phyloP scores from a whole-genome alignment of 2,329 filamentous ascomycete genomes.

The Paecilomyces sp. region DNA sequence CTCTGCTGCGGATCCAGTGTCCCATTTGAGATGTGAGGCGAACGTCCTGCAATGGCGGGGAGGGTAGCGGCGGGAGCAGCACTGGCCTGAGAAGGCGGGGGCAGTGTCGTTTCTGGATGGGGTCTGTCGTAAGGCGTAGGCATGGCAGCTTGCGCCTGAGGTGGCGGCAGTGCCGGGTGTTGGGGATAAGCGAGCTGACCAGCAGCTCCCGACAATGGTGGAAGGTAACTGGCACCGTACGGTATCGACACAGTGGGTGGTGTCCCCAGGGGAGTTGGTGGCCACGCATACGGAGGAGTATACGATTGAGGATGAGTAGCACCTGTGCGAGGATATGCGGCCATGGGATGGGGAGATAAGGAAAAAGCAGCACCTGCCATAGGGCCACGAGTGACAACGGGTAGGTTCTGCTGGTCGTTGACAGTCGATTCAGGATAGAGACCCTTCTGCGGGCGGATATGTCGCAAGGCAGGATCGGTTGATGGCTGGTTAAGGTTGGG shows the following conservation, averaged over 20 bases:
- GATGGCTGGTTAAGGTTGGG: slow-evolving; percentile 74
- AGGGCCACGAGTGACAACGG: slow-evolving; percentile 70
- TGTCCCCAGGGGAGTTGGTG: slow-evolving; percentile 38
- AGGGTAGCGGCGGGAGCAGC: slow-evolving; percentile 10
- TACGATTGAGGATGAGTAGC: slow-evolving; percentile 34
- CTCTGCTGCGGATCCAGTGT: slow-evolving; percentile 18
- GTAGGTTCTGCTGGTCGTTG: slow-evolving; percentile 72
- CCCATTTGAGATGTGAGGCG: slow-evolving; percentile 19
- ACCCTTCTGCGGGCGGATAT: slow-evolving; percentile 81
- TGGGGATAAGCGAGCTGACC: slow-evolving; percentile 25
- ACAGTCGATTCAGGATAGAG: slow-evolving; percentile 97
- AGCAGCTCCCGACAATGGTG: slow-evolving; percentile 23
- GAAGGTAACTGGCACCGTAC: slow-evolving; percentile 30
- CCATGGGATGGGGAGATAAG: slow-evolving; percentile 44
- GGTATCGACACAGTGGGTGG: slow-evolving; percentile 31
- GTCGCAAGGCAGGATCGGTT: slow-evolving; percentile 68
- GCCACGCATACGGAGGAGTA: slow-evolving; percentile 35
- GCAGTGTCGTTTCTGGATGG: slow-evolving; percentile 20
- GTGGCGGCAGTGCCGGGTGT: slow-evolving; percentile 17
- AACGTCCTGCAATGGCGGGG: slow-evolving; percentile 17
- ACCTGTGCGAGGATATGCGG: slow-evolving; percentile 46
- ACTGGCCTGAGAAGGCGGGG: slow-evolving; percentile 13
- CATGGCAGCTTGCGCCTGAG: slow-evolving; percentile 17
- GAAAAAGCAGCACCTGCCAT: slow-evolving; percentile 52
- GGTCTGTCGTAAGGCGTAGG: slow-evolving; percentile 25